Base-by-base conservation (phyloP, 2,329 filamentous ascomycete species). In the Apiospora phragmitis region DNA sequence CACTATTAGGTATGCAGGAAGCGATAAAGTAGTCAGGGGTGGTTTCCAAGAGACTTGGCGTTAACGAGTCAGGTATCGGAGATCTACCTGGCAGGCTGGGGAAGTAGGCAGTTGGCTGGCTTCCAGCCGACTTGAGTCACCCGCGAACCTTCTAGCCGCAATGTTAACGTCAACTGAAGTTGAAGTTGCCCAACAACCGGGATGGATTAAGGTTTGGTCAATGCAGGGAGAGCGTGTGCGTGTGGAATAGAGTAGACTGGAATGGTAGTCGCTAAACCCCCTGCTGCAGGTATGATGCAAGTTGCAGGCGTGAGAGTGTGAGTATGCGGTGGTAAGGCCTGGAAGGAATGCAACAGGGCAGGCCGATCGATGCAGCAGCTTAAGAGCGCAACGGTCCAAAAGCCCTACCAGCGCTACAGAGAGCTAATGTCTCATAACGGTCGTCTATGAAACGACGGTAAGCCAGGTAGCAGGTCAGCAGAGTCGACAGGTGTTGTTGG, bases 371-470 rank as follows among this genome's bases (percentile, higher is more conserved):
- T 55, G 51, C 51, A 29, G 43, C 43, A n/a, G 32, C 32, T 62
- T 38, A 38, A 38, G 38, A 62, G 11, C 32, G 55, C 29, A 21
- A 18, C 55, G 55, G 12, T n/a, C 12, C 18, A 21, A 62, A 62
- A 38, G 55, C 18, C 29, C 29, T 62, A 62, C 38, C 55, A n/a
- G 21, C 55, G 55, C 55, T 62, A 62, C 38, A n/a, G 7, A 38
- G 9, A 38, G 21, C 55, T 62, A 62, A 62, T 38, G 55, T 62
- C 55, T 62, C 32, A 38, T 21, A 38, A 4, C 32, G 11, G 32
- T 62, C 18, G 55, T 62, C 55, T 62, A 62, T 62, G 55, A 62
- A 62, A 62, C 55, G 55, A 38, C 55, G 55, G 55, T n/a, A 24
- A 38, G 55, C 55, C 2, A 38, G 18, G 14, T 38, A 38, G 55